These are phyloP conservation scores for Pseudognaphalium luteoalbum DNA, from an alignment of 129 eudicot genomes.

Conservation along the genomic window DNA sequence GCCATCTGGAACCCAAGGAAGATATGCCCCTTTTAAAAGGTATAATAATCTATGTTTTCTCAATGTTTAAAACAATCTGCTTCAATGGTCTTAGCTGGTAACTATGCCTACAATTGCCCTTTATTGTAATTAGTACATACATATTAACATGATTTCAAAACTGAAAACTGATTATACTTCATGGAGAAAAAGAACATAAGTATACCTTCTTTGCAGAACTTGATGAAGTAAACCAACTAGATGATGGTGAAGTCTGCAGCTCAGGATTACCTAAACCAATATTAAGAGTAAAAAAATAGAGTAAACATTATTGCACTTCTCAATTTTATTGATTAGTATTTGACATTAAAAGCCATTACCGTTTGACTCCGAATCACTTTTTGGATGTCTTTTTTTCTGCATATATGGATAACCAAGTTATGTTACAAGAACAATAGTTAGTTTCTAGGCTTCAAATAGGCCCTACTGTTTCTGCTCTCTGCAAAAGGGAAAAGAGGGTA, in stretches of 20 bases:
- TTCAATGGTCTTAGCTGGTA: not conserved
- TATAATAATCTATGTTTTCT: not conserved
- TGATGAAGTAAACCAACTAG: constrained; percentile 80
- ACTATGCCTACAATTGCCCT: not conserved
- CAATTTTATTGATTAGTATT: not conserved
- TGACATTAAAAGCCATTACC: constrained; percentile 41
- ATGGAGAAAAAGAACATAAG: not conserved
- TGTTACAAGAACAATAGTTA: not conserved
- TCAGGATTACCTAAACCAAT: constrained; percentile 49
- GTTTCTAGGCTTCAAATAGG: constrained; percentile 18
- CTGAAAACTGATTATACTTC: not conserved
- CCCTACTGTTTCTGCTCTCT: not conserved
- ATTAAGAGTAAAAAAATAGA: constrained; percentile 5
- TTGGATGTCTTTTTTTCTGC: constrained; percentile 64
- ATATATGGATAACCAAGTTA: constrained; percentile 20
- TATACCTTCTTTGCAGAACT: constrained; percentile 83
- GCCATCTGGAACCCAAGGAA: not conserved
- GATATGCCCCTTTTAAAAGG: constrained; percentile 9
- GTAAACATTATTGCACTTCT: not conserved
- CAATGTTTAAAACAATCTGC: not conserved
- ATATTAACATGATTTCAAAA: constrained; percentile 11
- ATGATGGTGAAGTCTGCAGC: constrained; percentile 47
- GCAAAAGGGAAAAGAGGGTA: constrained; percentile 16
- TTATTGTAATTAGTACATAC: not conserved
- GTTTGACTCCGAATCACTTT: constrained; percentile 59